A percentile compares a stretch with the other conserved stretches of the same genome.
Evolutionary conservation across 2,329 filamentous ascomycete genomes (phyloP).

Genomic region (Purpureocillium lavendulum): DNA sequence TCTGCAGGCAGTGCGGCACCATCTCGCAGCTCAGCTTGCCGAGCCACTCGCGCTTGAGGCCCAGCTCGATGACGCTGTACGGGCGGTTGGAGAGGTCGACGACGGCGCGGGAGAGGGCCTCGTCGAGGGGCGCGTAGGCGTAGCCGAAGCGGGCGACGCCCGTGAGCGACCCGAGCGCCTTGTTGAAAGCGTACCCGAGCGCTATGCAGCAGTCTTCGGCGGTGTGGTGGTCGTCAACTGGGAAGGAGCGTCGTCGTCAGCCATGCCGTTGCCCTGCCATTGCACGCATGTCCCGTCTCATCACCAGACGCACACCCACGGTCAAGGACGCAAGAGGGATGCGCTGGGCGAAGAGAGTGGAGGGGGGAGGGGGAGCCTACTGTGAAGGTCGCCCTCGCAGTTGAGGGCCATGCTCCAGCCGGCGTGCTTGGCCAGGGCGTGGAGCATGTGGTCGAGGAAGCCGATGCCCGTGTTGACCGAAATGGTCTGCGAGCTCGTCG

Average conservation of each 20-base stretch:
- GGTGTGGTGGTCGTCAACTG: constrained; percentile 98
- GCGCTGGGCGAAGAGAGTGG: no score
- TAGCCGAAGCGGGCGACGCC: constrained; percentile 86
- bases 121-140: constrained; percentile 89
- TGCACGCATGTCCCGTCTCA: no score
- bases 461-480: constrained; percentile 88
- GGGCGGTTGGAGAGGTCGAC: constrained; percentile 92
- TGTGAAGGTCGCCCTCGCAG: constrained; percentile 85
- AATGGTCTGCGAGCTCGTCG: constrained; percentile 77
- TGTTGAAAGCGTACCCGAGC: constrained; percentile 76
- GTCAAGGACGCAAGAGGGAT: no score
- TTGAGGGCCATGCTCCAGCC: constrained; percentile 83
- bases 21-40: constrained; percentile 92
- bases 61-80: constrained; percentile 74
- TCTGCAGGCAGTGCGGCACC: constrained; percentile 92
- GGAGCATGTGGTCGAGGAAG: constrained; percentile 97
- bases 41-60: constrained; percentile 84
- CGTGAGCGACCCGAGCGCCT: constrained; percentile 66
- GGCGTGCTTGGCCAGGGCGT: constrained; percentile 90
- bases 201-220: constrained; percentile 93
- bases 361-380: constrained; percentile 45
- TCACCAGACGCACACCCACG: no score
- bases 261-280: no score
- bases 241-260: no score
- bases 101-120: constrained; percentile 87